Evolutionary conservation across 2,329 filamentous ascomycete species (phyloP).

Genomic region (Sclerotinia glacialis): DNA sequence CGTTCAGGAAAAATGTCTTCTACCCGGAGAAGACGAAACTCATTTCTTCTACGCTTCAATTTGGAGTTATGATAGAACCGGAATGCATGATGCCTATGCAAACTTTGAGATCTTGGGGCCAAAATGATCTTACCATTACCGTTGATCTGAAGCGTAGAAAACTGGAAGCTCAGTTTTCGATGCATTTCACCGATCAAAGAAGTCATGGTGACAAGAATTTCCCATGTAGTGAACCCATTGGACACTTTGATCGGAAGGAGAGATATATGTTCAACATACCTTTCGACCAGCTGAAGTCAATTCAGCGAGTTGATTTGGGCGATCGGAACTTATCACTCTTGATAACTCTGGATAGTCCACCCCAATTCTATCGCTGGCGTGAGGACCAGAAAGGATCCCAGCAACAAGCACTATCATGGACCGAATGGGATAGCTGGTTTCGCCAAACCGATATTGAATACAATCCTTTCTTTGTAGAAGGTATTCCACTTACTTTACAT

Average conservation of each 20-base stretch:
- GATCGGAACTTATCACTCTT: constrained; percentile 44
- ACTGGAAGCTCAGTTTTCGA: constrained; percentile 44
- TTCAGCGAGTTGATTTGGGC: constrained; percentile 43
- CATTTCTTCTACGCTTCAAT: constrained; percentile 50
- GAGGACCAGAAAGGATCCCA: constrained; percentile 43
- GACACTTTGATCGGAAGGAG: constrained; percentile 32
- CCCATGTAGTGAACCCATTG: constrained; percentile 20
- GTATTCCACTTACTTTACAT: constrained; percentile 46
- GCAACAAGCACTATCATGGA: constrained; percentile 48
- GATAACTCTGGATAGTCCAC: constrained; percentile 49
- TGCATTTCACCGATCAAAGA: constrained; percentile 36
- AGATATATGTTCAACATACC: constrained; percentile 41
- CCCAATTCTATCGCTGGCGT: constrained; percentile 39
- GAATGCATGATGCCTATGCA: constrained; percentile 51
- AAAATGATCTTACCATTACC: constrained; percentile 39
- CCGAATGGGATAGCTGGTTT: constrained; percentile 56
- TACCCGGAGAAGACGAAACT: constrained; percentile 44
- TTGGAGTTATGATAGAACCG: constrained; percentile 57
- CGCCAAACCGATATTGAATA: constrained; percentile 63
- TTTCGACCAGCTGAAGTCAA: constrained; percentile 45
- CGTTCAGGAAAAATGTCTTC: constrained; percentile 33
- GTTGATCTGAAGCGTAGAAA: constrained; percentile 44
- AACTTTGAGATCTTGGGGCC: background rate
- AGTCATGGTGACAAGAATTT: constrained; percentile 25
- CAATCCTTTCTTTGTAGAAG: constrained; percentile 40